phyloP scores from a whole-genome alignment of 129 eudicot species.

The Tagetes erecta region DNA sequence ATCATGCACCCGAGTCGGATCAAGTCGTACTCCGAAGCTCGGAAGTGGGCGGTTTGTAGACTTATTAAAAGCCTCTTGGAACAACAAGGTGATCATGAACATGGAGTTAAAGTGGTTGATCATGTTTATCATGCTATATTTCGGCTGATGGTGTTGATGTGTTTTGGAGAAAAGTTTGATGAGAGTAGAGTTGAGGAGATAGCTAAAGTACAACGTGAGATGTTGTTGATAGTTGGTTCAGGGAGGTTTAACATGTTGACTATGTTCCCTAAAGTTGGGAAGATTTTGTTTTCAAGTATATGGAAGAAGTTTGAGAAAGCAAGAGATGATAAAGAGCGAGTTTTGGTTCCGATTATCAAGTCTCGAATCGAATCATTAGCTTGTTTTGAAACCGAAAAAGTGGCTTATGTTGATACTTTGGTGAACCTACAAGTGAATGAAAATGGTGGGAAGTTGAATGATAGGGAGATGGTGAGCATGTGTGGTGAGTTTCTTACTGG shows the following conservation, averaged over 20 bases:
- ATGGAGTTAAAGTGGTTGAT: slow-evolving; percentile 38
- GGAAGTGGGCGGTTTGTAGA: slow-evolving; percentile 45
- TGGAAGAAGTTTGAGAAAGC: slow-evolving; percentile 42
- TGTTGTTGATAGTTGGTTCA: slow-evolving; percentile 20
- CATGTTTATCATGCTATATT: slow-evolving; percentile 68
- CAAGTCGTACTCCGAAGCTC: slow-evolving; percentile 40
- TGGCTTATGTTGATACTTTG: slow-evolving; percentile 56
- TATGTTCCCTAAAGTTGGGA: slow-evolving; percentile 46
- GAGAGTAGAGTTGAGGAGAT: slow-evolving; percentile 48
- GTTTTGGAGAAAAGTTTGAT: slow-evolving; percentile 62
- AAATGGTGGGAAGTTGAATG: slow-evolving; percentile 27
- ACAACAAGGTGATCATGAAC: slow-evolving; percentile 7
- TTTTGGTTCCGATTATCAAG: slow-evolving; percentile 46
- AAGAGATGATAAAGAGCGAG: slow-evolving; percentile 26
- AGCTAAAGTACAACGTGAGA: slow-evolving; percentile 25
- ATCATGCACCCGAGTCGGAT: slow-evolving; percentile 46
- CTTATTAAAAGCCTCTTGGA: slow-evolving; percentile 6
- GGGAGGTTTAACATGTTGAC: slow-evolving; percentile 35
- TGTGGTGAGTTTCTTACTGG: slow-evolving; percentile 62
- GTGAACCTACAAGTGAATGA: slow-evolving; percentile 37
- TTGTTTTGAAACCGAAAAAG: no score
- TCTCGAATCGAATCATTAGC: slow-evolving; percentile 38
- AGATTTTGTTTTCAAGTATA: slow-evolving; percentile 41
- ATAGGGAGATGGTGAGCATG: slow-evolving; percentile 42
- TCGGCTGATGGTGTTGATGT: slow-evolving; percentile 55